Base-by-base conservation (phyloP, 768 basidiomycete genomes). In the Hydnum rufescens region DNA sequence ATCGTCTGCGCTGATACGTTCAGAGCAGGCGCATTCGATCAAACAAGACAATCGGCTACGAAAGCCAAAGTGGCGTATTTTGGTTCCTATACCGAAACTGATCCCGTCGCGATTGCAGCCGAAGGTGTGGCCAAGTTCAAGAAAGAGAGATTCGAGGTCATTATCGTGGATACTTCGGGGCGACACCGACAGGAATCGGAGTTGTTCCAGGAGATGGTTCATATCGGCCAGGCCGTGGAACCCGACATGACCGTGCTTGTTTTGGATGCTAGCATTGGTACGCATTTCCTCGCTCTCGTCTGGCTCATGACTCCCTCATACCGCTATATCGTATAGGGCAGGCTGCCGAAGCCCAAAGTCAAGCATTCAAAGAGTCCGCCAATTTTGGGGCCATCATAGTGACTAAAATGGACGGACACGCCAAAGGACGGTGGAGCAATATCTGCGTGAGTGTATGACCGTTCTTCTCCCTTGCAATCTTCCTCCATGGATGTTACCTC, bases 1-100 rank as follows among this genome's bases (percentile, higher is more conserved):
- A 90, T 99, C 51, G 93, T 99, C 58, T 99, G 95, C 61, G 95
- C 95, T 22, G 95, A 99, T 66, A 99, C 95, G 0, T 99, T 99
- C 72, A 85, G 95, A 68, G 95, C 95, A 2, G 95, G 95, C 50
- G 95, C 95, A 32, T 99, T 99, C 66, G 95, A 99, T 67, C 95
- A 99, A 65, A 88, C 95, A 6, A 81, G 95, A 62, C 95, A 99
- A 69, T 96, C 93, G 49, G 93, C 95, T 19, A 95, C 90, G 13
- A 93, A 95, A 65, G 95, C 95, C 34, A 97, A 96, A 64, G 88
- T 99, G 13, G 90, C 95, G 2, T 99, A 95, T 74, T 99, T 90
- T 67, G 95, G 95, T 22, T 90, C 86, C 51, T 97, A 99, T 67
- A 99, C 95, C 34, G 95, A 99, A 67, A 96, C 90, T 18, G 92